Evolutionary conservation across 495 filamentous ascomycete genomes (phyloP), one percentile per base, ranked within the genome.

Genomic region (Penicillium cataractarum): DNA sequence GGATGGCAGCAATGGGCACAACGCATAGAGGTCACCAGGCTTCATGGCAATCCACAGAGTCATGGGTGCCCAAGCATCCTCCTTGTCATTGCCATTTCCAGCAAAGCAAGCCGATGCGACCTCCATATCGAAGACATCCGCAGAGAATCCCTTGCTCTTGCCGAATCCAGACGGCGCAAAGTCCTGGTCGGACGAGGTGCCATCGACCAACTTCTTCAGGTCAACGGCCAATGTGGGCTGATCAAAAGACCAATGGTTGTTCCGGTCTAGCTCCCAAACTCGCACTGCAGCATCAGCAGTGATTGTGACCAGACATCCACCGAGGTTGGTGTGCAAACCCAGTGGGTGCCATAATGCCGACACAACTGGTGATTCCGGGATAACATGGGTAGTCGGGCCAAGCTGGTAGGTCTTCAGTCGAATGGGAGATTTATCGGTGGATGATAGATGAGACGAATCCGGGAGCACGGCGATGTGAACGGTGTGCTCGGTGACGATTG

Each of bases 41-140:
- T 80, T 82, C 92, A 96, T 97, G 17, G 90, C 92, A 48, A 96
- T 77, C 92, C 92, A 97, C 19, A 97, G 77, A 3, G 93, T 96
- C 92, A 95, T 96, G 15, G 91, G 82, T 7, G 90, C 89, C 93
- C 93, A 97, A 31, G 88, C 89, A 66, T 91, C 86, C 55, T 93
- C 91, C 31, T 76, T 81, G 37, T 79, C 79, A 27, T 69, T 76
- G 31, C 87, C 89, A 56, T 78, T 86, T 21, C 87, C 87, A 0
- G 89, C 90, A 75, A 97, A 96, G 68, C 87, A 91, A 42, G 93
- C 91, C 6, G 92, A 87, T 13, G 90, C 91, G 13, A 93, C 90
- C 64, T 94, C 89, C 90, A 97, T 93, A 60, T 96, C 92, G 39
- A 92, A 81, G 6, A 83, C 81, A 70, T 97, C 93, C 0, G 92